Conservation (phyloP, 2,329 filamentous ascomycete species). For the Aspergillus jensenii region DNA sequence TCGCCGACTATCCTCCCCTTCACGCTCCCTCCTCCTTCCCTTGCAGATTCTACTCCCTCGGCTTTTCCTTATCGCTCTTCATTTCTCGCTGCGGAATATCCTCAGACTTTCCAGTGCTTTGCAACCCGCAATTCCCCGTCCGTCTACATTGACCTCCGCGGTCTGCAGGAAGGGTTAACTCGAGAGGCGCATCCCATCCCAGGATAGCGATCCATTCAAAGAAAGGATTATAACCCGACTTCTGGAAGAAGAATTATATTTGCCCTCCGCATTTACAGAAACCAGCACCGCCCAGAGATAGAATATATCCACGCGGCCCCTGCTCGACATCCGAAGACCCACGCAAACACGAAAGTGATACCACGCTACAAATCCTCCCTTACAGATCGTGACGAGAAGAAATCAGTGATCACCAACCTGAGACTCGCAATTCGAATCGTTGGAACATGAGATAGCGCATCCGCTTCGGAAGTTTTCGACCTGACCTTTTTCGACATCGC, state of each 20-base stretch:
- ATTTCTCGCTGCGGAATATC: neutral
- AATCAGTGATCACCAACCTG: neutral
- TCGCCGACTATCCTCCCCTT: constrained; percentile 1
- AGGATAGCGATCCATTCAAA: neutral
- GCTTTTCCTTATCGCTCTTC: neutral
- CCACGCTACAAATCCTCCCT: neutral
- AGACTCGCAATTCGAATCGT: neutral
- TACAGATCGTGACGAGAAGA: neutral
- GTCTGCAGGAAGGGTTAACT: neutral
- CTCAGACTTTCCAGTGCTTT: neutral
- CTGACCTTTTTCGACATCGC: neutral
- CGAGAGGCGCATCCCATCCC: constrained; percentile 3
- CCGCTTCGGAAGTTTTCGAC: neutral
- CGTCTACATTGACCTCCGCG: neutral
- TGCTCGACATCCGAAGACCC: neutral
- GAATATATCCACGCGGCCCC: neutral
- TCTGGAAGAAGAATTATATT: neutral
- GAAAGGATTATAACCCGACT: neutral
- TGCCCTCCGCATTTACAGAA: neutral
- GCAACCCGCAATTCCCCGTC: neutral
- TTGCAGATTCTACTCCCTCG: neutral
- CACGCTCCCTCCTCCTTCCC: constrained; percentile 1
- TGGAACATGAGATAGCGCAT: constrained; percentile 29
- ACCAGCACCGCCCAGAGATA: neutral
- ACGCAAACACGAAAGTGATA: neutral